Percentiles rank a stretch among this genome's conserved stretches.
These are phyloP conservation scores for Boletus fagicola DNA, from an alignment of 768 basidiomycete genomes.

Conservation along the genomic window DNA sequence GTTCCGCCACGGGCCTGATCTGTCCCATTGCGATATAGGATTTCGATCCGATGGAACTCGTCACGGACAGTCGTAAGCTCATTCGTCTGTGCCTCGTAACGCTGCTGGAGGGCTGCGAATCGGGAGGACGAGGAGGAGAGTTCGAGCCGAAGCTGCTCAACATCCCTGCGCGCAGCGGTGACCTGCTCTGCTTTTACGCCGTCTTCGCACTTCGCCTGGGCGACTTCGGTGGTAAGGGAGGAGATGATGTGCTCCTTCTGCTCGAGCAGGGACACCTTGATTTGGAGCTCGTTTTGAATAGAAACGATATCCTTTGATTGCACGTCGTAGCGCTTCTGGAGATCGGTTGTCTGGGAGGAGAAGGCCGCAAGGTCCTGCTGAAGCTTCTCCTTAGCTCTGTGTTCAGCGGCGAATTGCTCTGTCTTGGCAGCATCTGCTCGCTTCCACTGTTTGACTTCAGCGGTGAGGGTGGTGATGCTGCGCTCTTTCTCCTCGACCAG, in stretches of 20 bases:
- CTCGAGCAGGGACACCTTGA: neutral
- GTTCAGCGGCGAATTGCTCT: neutral
- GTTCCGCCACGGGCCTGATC: too few species aligned
- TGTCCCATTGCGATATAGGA: neutral
- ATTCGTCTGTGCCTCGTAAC: neutral
- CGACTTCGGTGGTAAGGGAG: neutral
- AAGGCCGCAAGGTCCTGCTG: neutral
- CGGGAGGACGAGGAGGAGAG: neutral
- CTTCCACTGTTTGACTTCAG: neutral
- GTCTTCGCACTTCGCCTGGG: neutral
- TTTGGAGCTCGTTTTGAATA: neutral
- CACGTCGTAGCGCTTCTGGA: neutral
- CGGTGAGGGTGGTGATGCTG: neutral
- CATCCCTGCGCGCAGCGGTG: neutral
- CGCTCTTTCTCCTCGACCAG: neutral
- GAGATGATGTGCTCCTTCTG: neutral
- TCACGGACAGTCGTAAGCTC: neutral
- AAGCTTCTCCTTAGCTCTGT: neutral
- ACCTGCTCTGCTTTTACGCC: neutral
- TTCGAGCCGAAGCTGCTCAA: neutral
- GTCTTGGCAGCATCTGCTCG: too few species aligned
- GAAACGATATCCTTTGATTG: neutral
- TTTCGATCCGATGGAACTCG: neutral
- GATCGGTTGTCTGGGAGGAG: neutral
- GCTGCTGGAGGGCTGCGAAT: neutral